Evolutionary conservation across 1,284 basidiomycete species (phyloP).

Genomic region (Fereydounia khargensis): DNA sequence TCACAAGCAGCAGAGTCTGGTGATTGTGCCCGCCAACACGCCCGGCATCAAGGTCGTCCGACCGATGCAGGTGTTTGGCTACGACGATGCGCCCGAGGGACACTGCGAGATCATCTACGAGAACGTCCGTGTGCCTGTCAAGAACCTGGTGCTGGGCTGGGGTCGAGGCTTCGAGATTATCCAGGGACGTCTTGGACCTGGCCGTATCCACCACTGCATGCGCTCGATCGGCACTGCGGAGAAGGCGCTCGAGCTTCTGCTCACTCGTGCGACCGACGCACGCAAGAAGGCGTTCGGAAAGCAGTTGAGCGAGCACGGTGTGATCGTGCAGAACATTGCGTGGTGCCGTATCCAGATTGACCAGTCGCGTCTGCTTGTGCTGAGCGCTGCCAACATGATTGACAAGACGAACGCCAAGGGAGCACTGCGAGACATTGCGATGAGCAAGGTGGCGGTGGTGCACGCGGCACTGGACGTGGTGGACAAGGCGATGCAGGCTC

Average conservation of each 20-base stretch:
- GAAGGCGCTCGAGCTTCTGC: constrained; percentile 79
- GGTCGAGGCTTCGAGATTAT: constrained; percentile 95
- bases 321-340: constrained; percentile 85
- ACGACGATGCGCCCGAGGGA: constrained; percentile 63
- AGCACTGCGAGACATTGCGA: constrained; percentile 93
- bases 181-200: constrained; percentile 93
- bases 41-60: constrained; percentile 85
- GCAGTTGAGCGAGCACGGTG: constrained; percentile 86
- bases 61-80: constrained; percentile 73
- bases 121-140: constrained; percentile 81
- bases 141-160: constrained; percentile 85
- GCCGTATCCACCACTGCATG: constrained; percentile 93
- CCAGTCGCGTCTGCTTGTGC: constrained; percentile 76
- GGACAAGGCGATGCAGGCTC: constrained; percentile 84
- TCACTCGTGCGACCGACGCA: constrained; percentile 88
- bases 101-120: constrained; percentile 94
- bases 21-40: constrained; percentile 82
- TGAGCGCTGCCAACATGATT: constrained; percentile 92
- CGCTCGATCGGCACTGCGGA: constrained; percentile 86
- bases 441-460: constrained; percentile 86
- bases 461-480: constrained; percentile 80
- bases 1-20: constrained; percentile 86
- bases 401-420: constrained; percentile 87
- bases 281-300: constrained; percentile 90
- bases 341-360: constrained; percentile 91